phyloP scores from a whole-genome alignment of 208 protist genomes.

The Crithidia brevicula region DNA sequence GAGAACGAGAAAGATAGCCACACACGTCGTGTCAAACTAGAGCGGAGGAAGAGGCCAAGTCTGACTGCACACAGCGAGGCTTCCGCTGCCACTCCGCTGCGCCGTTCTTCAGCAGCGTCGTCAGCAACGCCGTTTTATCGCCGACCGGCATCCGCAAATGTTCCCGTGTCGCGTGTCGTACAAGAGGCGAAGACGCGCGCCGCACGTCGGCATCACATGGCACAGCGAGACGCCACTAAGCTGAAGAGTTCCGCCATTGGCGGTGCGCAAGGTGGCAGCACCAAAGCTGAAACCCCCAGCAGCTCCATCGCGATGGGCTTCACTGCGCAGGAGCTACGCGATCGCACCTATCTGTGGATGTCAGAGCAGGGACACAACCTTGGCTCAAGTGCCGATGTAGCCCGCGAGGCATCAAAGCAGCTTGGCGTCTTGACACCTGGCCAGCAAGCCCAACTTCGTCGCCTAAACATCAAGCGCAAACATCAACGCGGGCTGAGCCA shows the following conservation, averaged over 20 bases:
- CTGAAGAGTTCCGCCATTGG: background rate
- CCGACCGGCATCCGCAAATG: slow-evolving; percentile 70
- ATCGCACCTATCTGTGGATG: slow-evolving; percentile 35
- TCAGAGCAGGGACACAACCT: background rate
- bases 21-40: background rate
- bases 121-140: slow-evolving; percentile 41
- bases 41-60: background rate
- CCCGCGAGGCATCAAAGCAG: background rate
- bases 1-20: too few relatives aligned
- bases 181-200: slow-evolving; percentile 32
- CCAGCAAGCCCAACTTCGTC: slow-evolving; percentile 16
- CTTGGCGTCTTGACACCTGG: background rate
- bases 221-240: background rate
- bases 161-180: slow-evolving; percentile 55
- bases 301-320: slow-evolving; percentile 18
- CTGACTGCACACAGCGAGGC: background rate
- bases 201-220: background rate
- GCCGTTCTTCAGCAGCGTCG: background rate
- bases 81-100: background rate
- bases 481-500: slow-evolving; percentile 48
- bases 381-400: too few relatives aligned
- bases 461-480: slow-evolving; percentile 31
- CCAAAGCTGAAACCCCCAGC: too few relatives aligned
- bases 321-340: slow-evolving; percentile 29
- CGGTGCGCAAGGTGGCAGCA: too few relatives aligned